Conservation (phyloP, 1,284 basidiomycete genomes). For the Flammula alnicola region DNA sequence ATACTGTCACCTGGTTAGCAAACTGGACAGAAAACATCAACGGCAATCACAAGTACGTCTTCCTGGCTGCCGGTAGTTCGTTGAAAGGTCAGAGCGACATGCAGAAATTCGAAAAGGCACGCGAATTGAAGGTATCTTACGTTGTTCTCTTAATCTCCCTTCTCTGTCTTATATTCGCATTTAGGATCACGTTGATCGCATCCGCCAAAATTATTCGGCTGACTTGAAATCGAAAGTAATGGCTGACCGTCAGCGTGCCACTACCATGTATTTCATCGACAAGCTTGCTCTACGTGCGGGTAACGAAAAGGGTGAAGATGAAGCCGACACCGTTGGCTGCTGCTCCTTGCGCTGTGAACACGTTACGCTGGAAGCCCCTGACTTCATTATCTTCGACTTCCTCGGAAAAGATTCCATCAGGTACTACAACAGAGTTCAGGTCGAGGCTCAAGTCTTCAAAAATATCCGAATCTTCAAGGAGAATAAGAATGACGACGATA, state of each 20-base stretch:
- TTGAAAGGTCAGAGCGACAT: constrained; percentile 97
- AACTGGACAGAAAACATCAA: constrained; percentile 98
- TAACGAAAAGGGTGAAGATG: constrained; percentile 98
- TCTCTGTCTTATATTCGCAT: constrained; percentile 10
- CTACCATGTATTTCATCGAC: constrained; percentile 98
- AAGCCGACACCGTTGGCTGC: constrained; percentile 97
- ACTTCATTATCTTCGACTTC: constrained; percentile 92
- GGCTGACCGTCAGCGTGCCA: constrained; percentile 92
- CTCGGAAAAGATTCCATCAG: constrained; percentile 97
- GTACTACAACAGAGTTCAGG: constrained; percentile 89
- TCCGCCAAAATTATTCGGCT: constrained; percentile 84
- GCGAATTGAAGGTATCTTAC: constrained; percentile 91
- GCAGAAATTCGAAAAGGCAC: constrained; percentile 95
- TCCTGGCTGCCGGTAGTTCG: constrained; percentile 91
- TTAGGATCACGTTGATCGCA: constrained; percentile 88
- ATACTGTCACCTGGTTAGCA: constrained; percentile 96
- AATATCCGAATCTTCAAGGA: constrained; percentile 91
- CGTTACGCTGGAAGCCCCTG: constrained; percentile 86
- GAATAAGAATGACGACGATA: constrained; percentile 87
- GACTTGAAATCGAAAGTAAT: constrained; percentile 90
- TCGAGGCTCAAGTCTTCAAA: constrained; percentile 89
- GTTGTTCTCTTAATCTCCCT: constrained; percentile 16
- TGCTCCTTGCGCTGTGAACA: constrained; percentile 96
- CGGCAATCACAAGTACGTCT: constrained; percentile 93
- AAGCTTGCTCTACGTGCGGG: constrained; percentile 93